Base-by-base conservation (phyloP, 352 stramenopile genomes). In the Phytophthora europaea region DNA sequence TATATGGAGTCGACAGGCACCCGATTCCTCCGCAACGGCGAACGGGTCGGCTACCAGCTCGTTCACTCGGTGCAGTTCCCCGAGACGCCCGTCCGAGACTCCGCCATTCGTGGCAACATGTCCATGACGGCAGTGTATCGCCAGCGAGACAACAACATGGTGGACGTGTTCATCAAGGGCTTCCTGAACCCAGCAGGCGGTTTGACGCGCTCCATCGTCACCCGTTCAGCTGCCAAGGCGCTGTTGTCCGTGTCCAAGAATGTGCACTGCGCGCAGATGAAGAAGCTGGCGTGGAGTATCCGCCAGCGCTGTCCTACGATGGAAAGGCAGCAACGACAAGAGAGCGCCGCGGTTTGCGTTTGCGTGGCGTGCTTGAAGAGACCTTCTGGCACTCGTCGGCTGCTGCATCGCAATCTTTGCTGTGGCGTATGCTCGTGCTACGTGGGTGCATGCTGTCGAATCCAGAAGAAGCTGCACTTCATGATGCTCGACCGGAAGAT, bases 1-100 rank as follows among this genome's bases (percentile, higher is more conserved):
- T 83, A 81, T 54, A 72, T 91, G 64, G 80, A 91, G 52, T 72
- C 81, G 28, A 86, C 75, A 16, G 83, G 83, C 16, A 56, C 85
- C 50, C 66, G 64, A 3, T 52, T 62, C 9, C 59, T 89, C 0
- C 52, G 53, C 16, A 88, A 82, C 26, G 80, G 76, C 51, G 79
- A 90, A 23, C 65, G 72, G 40, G 45, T 90, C 7, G 81, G 82
- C 43, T 92, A 80, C 45, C 81, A 90, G 48, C 53, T 89, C 4
- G 58, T 89, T 50, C 83, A 91, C 73, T 86, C 75, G 57, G 72
- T 89, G 54, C 65, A 78, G 40, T 78, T 81, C 65, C 65, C 74
- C 16, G 60, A 75, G 61, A 78, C 65, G 3, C 75, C 67, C 0
- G 51, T 69, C 23, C 65, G 66, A 7, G 26, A 50, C 22, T 59